Base-by-base conservation (phyloP, 495 filamentous ascomycete species). In the Achaetomiella virescens region DNA sequence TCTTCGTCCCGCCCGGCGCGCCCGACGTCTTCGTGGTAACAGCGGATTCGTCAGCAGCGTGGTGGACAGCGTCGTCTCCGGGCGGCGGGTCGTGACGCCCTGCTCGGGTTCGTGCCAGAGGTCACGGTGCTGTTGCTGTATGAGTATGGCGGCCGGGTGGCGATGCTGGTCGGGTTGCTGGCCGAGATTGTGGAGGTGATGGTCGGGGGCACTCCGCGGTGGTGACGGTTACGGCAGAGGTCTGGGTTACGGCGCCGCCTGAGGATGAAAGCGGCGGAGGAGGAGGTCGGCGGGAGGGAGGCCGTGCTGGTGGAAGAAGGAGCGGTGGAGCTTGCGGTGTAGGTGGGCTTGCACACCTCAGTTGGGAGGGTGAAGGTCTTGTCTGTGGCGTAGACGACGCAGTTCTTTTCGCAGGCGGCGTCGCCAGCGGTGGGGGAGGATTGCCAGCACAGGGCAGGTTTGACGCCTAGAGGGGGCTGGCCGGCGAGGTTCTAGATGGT, bases 401-500 rank as follows among this genome's bases (percentile, higher is more conserved):
- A 71, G 63, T 71, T 70, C 63, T 69, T 71, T 57, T 67, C 63
- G 52, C 69, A 71, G 33, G 65, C 65, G 37, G 67, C 69, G 33
- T 68, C 58, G 44, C 69, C 69, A 41, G 41, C 48, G 6, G 15
- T 38, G 20, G 36, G n/a, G 22, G 53, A 51, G 38, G 47, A 40
- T 53, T 70, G 62, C 35, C 40, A 67, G 66, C 69, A 71, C 24
- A 48, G 59, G 29, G 63, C 61, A 6, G 49, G 35, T 42, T 38
- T 6, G 43, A 22, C 42, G 47, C 66, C 69, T 24, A 63, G 18
- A 7, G 69, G 69, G 18, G 62, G 57, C 27, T 66, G 41, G 48
- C 62, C 66, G 51, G 57, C 58, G 40, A 71, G 65, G 54, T 67
- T 59, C 66, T 69, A 29, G 24, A 15, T 12, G 17, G 14, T 18